Base-by-base conservation (phyloP, 805 yeast species). In the Candida loeiensis region DNA sequence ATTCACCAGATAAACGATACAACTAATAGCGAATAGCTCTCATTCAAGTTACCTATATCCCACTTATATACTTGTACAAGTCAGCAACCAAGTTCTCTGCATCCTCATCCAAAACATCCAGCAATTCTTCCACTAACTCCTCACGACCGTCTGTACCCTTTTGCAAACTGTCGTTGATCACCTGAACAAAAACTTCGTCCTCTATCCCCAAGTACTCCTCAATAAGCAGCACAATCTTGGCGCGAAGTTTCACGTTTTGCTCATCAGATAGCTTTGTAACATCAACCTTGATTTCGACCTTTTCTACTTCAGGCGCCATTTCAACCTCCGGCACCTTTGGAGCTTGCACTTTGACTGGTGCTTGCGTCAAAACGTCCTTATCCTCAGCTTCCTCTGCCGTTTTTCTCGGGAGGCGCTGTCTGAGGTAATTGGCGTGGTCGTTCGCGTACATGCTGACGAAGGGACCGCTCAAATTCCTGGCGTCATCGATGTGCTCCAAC, bases 181-280 rank as follows among this genome's bases (percentile, higher is more conserved):
- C 74, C 2, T 66, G 64, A 11, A 69, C 58, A 45, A 79, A 61
- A 31, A 74, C 70, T 11, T 73, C 77, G 45, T 79, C 85, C 37
- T 62, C 59, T 33, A 75, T 61, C 1, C 83, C 85, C 34, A 79
- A 53, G 41, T 66, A 73, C 41, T 77, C 79, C 40, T 70, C 78
- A 22, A 79, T 56, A 34, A 74, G 60, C 3, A 54, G 55, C n/a
- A 60, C 64, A 15, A 77, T 58, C 43, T 67, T 69, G 0, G 50
- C 48, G 22, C 60, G 59, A 17, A 76, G 46, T 6, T 49, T 21
- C 0, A 43, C 51, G 18, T 64, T 43, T 3, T 20, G 28, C 2
- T 41, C 47, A 2, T 37, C 13, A 1, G 53, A 27, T 7, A 58
- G 41, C 5, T 32, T 28, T 12, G 36, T 30, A 6, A 30, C 25